Base-by-base conservation (phyloP, 768 basidiomycete genomes). In the Boletus edulis region DNA sequence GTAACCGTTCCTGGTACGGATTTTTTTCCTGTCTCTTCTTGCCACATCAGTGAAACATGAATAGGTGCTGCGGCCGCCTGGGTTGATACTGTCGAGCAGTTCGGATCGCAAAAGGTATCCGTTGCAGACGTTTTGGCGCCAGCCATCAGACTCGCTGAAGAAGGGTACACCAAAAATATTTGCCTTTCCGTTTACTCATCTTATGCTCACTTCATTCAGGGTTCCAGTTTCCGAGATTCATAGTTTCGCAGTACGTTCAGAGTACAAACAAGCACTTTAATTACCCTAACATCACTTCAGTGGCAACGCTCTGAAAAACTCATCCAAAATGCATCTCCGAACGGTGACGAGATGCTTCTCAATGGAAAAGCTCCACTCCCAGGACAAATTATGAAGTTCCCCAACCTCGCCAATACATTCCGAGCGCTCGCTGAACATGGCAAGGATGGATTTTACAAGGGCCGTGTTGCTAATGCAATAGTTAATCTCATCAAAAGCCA, bases 371-470 rank as follows among this genome's bases (percentile, higher is more conserved):
- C 92, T 0, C 96, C 97, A 0, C 78, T 82, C 11, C 84, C 91
- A 3, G 96, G 96, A 11, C 84, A 98, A 68, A 79, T 95, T 61
- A 83, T 92, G 73, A 82, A 78, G 56, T 78, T 94, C 32, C 87
- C 94, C 0, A 87, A 85, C 62, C 81, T 99, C 10, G 96, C 90
- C 0, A 73, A 78, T 64, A 96, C 94, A 0, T 94, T 98, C 75
- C 82, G 86, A 46, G 80, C 83, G 45, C 76, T 98, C 10, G 91
- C 84, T 0, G 79, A 82, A 57, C 74, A 93, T 14, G 96, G 96
- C 3, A 94, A 89, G 64, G 86, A 88, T 53, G 97, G 96, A 0
- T 99, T 93, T 71, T 99, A 99, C 74, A 92, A 86, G 66, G 97
- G 97, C 2, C 77, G 90, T 15, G 72, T 98, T 15, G 97, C 97